A percentile compares a stretch with the other conserved stretches of the same genome.
These are phyloP conservation scores for Chrysoporthe cubensis DNA, from an alignment of 2,329 filamentous ascomycete genomes.

Conservation along the genomic window DNA sequence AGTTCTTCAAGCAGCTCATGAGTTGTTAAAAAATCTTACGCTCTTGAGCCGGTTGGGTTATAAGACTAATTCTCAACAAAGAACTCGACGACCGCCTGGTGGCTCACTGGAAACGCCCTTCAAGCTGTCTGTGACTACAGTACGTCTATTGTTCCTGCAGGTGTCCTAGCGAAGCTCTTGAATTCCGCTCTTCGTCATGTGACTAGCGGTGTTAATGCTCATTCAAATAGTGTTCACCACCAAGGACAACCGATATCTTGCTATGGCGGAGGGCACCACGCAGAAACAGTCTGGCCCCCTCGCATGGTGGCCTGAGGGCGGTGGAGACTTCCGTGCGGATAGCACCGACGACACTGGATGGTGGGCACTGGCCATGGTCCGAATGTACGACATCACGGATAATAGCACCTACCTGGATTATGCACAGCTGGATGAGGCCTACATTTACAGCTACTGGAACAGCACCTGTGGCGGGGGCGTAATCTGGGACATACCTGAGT, in stretches of 20 bases:
- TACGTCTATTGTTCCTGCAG: slow-evolving; percentile 1
- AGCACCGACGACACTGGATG: slow-evolving; percentile 63
- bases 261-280: slow-evolving; percentile 38
- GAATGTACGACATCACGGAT: slow-evolving; percentile 58
- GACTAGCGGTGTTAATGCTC: not conserved
- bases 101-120: slow-evolving; percentile 44
- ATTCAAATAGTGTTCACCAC: slow-evolving; percentile 33
- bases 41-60: no score
- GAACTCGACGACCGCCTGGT: slow-evolving; percentile 42
- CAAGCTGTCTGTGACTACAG: slow-evolving; percentile 43
- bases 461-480: slow-evolving; percentile 58
- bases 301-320: slow-evolving; percentile 42
- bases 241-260: slow-evolving; percentile 37
- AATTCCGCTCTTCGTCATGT: not conserved
- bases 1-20: not conserved
- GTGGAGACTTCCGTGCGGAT: slow-evolving; percentile 44
- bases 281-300: slow-evolving; percentile 40
- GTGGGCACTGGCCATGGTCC: slow-evolving; percentile 65
- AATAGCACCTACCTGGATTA: slow-evolving; percentile 57
- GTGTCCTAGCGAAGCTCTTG: not conserved
- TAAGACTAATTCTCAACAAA: slow-evolving; percentile 30
- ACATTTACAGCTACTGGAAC: slow-evolving; percentile 56
- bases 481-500: slow-evolving; percentile 57
- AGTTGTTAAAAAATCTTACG: not conserved
- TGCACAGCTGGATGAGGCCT: slow-evolving; percentile 58